These are phyloP conservation scores for Leccinum solheimii DNA, from an alignment of 1,284 basidiomycete species.

Conservation along the genomic window DNA sequence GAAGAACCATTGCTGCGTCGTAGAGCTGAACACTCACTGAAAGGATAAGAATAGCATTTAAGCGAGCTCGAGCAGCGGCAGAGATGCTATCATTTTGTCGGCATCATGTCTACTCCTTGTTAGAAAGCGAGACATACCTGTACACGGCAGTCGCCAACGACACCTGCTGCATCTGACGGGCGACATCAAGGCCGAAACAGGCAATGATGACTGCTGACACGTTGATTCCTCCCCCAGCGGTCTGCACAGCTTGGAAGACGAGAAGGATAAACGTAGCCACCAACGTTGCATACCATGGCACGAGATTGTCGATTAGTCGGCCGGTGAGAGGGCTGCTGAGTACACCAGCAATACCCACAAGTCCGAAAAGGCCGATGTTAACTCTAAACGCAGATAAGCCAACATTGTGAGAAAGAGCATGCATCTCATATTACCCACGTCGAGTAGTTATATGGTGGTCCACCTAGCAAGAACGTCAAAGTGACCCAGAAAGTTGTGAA, in stretches of 20 bases:
- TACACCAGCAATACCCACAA: constrained; percentile 71
- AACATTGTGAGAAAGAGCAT: not conserved
- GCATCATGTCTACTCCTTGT: not conserved
- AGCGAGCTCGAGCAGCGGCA: constrained; percentile 52
- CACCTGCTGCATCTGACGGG: constrained; percentile 46
- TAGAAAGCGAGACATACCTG: constrained; percentile 24
- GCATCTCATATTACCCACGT: constrained; percentile 44
- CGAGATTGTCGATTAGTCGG: constrained; percentile 57
- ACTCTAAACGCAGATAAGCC: constrained; percentile 41
- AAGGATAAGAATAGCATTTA: constrained; percentile 65
- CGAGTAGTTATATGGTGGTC: constrained; percentile 62
- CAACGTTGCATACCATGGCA: constrained; percentile 67
- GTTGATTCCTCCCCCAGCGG: constrained; percentile 57
- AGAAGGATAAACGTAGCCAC: constrained; percentile 44
- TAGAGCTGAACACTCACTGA: constrained; percentile 39
- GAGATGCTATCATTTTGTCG: constrained; percentile 45
- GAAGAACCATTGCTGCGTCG: not conserved
- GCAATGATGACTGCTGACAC: constrained; percentile 55
- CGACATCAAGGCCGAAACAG: constrained; percentile 46
- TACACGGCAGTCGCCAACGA: constrained; percentile 40
- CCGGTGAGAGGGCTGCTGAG: constrained; percentile 62
- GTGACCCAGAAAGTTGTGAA: constrained; percentile 71
- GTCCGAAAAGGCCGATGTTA: constrained; percentile 69
- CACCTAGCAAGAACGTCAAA: constrained; percentile 69
- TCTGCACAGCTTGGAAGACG: constrained; percentile 52